phyloP scores from a whole-genome alignment of 805 yeast genomes.

The Candida vartiovaarae region DNA sequence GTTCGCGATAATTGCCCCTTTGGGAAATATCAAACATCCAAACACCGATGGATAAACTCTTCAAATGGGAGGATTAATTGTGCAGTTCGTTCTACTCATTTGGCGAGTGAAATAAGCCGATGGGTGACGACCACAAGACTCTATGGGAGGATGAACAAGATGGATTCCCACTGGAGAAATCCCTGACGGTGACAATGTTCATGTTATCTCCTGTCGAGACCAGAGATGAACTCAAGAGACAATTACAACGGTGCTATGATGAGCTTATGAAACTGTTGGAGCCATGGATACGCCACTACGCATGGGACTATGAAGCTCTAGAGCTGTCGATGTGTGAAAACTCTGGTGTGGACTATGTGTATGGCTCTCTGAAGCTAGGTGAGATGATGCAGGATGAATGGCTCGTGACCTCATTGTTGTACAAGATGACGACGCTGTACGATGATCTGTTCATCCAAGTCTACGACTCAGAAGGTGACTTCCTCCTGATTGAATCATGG shows the following conservation, averaged over 20 bases:
- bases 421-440: slow-evolving; percentile 27
- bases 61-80: no score
- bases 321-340: slow-evolving; percentile 1
- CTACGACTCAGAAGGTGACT: slow-evolving; percentile 52
- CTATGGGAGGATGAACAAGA: background rate
- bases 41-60: no score
- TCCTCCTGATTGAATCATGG: slow-evolving; percentile 42
- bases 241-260: slow-evolving; percentile 11
- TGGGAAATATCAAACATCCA: no score
- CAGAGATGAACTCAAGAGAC: slow-evolving; percentile 10
- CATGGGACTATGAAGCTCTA: slow-evolving; percentile 33
- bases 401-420: slow-evolving; percentile 35
- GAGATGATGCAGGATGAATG: slow-evolving; percentile 38
- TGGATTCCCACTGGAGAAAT: background rate
- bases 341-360: slow-evolving; percentile 15
- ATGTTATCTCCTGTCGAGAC: slow-evolving; percentile 21
- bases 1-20: no score
- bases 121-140: background rate
- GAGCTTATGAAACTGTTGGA: slow-evolving; percentile 22
- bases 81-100: no score
- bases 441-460: slow-evolving; percentile 36
- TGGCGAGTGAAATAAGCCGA: no score
- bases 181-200: background rate
- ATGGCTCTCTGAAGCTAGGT: slow-evolving; percentile 37
- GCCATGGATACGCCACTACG: slow-evolving; percentile 33